Base-by-base conservation (phyloP, 805 yeast species). In the Lachancea meyersii region DNA sequence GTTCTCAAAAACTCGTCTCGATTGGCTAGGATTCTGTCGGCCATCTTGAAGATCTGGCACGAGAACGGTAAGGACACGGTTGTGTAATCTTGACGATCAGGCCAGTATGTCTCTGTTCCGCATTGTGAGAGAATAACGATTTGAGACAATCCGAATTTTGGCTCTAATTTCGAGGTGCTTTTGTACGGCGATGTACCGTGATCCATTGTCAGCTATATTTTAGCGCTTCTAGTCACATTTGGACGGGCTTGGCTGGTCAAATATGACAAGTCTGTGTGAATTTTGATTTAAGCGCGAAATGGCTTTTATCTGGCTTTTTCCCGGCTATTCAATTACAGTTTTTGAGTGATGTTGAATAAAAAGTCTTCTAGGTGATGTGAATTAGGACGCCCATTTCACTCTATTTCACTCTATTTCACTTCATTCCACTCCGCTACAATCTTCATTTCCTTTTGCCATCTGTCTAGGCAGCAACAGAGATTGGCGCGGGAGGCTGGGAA, bases 401-500 rank as follows among this genome's bases (percentile, higher is more conserved):
- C n/a, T n/a, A n/a, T n/a, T n/a, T n/a, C n/a, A n/a, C n/a, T n/a
- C n/a, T n/a, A n/a, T n/a, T n/a, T n/a, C n/a, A n/a, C n/a, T n/a
- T n/a, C n/a, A n/a, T n/a, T n/a, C n/a, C n/a, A n/a, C 13, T 26
- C 13, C 28, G 10, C 13, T 10, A 14, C 28, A 6, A 5, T 26
- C 28, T 26, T 5, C 13, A 14, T 10, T 10, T 26, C 13, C 13
- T 26, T 26, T 6, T 10, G 13, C 6, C 4, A n/a, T n/a, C n/a
- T 14, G 13, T 32, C 17, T 32, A 44, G 20, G 49, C 49, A 10
- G 54, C 48, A 5, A 53, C 55, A 7, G 61, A 54, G 9, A 62
- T 48, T 7, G 57, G 52, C 28, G 49, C 60, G 17, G 61, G 66
- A 11, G 63, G 59, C 30, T 51, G 47, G 20, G 52, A 41, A 18